Base-by-base conservation (phyloP, 208 protist genomes). In the Novymonas esmeraldas region DNA sequence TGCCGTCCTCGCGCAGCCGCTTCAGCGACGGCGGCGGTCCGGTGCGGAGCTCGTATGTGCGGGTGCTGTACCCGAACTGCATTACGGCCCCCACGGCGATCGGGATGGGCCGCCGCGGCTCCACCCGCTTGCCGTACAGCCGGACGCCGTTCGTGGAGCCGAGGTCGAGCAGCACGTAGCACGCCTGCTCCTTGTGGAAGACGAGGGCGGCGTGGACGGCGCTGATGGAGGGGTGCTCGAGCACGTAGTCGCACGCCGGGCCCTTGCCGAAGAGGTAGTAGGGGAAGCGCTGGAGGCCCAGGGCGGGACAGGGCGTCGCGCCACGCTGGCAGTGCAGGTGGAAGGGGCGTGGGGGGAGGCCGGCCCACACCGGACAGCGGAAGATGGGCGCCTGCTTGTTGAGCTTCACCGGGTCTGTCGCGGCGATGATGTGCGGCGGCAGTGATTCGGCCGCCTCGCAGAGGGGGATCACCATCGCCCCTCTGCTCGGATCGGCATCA, bases 211-310 rank as follows among this genome's bases (percentile, higher is more conserved):
- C 82, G 64, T 97, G 93, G n/a, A 96, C 77, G 29, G 73, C 75
- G 65, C 85, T 94, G 64, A 95, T 75, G 2, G 90, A 95, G 1
- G 83, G 82, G 78, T 97, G 93, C 56, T 95, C 82, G 39, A 96
- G 72, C n/a, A 84, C 73, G 77, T 94, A 95, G 75, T 97, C 93
- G 62, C 87, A 93, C 26, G 90, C 79, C 11, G 34, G 3, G 74
- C 65, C 93, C 64, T 83, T 76, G 36, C 93, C 93, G 48, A 97
- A 82, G 9, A 97, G 82, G 50, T 97, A 97, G 76, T 88, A 96
- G 0, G 93, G 86, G 65, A 89, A 93, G 24, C 88, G 78, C 44
- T 89, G 72, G 2, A 96, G 69, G 5, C 76, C 81, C 3, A 96
- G 74, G 4, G 90, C 70, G 7, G 90, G 80, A 20, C 84, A 74